Conservation (phyloP, 768 basidiomycete species). For the Gloeostereum incarnatum region DNA sequence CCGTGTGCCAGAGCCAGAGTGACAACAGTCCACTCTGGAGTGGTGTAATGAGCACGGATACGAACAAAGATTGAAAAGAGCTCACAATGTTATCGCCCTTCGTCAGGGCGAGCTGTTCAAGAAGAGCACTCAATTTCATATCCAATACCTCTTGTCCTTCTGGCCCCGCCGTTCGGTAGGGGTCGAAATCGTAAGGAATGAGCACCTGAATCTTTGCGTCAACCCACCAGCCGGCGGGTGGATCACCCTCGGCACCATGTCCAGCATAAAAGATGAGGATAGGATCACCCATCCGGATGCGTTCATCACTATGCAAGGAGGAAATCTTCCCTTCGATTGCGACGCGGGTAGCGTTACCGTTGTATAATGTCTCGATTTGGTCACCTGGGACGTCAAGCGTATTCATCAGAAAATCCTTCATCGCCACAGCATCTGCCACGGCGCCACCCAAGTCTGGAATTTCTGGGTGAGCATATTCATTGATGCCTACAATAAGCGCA, state of each 20-base stretch:
- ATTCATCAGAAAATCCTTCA: slow-evolving; percentile 21
- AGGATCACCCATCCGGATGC: slow-evolving; percentile 11
- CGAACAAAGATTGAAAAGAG: no score
- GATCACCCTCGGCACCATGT: slow-evolving; percentile 16
- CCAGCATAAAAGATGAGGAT: slow-evolving; percentile 23
- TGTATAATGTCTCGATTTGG: slow-evolving; percentile 27
- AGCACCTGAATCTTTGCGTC: slow-evolving; percentile 11
- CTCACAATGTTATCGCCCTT: slow-evolving; percentile 23
- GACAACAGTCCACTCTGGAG: slow-evolving; percentile 24
- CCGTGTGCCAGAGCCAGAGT: slow-evolving; percentile 18
- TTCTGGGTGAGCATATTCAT: slow-evolving; percentile 19
- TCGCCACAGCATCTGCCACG: slow-evolving; percentile 27
- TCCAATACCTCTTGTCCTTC: background rate
- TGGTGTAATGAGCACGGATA: no score
- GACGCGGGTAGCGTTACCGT: slow-evolving; percentile 24
- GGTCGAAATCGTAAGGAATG: slow-evolving; percentile 10
- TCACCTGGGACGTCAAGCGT: slow-evolving; percentile 18
- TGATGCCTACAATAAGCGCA: slow-evolving; percentile 35
- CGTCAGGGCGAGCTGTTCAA: background rate
- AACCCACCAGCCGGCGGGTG: slow-evolving; percentile 9
- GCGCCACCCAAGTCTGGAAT: slow-evolving; percentile 22
- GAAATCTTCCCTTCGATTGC: slow-evolving; percentile 22
- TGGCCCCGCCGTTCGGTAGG: background rate
- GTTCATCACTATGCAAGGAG: slow-evolving; percentile 13
- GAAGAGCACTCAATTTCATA: background rate